These are phyloP conservation scores for Piloderma croceum DNA, from an alignment of 768 basidiomycete species.

Conservation along the genomic window DNA sequence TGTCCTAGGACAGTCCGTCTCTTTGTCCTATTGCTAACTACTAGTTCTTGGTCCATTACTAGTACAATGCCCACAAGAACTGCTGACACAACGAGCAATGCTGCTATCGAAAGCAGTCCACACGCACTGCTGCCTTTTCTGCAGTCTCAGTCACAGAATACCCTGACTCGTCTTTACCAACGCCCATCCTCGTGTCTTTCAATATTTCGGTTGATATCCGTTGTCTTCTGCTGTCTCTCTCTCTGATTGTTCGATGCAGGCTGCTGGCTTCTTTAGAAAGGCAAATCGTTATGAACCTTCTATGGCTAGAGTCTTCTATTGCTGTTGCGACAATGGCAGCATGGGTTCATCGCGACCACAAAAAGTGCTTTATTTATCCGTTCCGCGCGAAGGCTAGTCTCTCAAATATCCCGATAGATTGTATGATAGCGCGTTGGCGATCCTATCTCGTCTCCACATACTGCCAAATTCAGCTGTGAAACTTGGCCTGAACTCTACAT, in stretches of 20 bases:
- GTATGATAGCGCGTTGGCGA: constrained; percentile 64
- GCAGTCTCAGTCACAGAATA: constrained; percentile 72
- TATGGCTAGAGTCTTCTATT: constrained; percentile 82
- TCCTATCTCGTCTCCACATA: constrained; percentile 66
- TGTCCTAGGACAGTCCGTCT: no score
- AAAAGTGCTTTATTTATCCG: constrained; percentile 43
- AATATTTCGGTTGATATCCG: constrained; percentile 65
- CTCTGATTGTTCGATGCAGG: constrained; percentile 30
- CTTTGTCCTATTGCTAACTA: no score
- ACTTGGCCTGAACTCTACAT: constrained; percentile 63
- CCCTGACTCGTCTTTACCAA: constrained; percentile 74
- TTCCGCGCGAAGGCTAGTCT: no score
- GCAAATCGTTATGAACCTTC: constrained; percentile 80
- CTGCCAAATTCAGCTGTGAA: constrained; percentile 55
- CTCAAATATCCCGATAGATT: constrained; percentile 37
- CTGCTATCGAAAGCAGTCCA: constrained; percentile 27
- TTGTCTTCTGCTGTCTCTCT: neutral
- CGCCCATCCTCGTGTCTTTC: constrained; percentile 85
- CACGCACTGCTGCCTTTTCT: constrained; percentile 76
- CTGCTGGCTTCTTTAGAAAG: constrained; percentile 73
- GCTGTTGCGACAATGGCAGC: constrained; percentile 60
- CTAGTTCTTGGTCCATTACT: no score
- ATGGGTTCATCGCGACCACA: constrained; percentile 73
- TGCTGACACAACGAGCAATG: no score
- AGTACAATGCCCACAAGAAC: no score